Base-by-base conservation (phyloP, 1,284 basidiomycete genomes). In the Porodaedalea pini region DNA sequence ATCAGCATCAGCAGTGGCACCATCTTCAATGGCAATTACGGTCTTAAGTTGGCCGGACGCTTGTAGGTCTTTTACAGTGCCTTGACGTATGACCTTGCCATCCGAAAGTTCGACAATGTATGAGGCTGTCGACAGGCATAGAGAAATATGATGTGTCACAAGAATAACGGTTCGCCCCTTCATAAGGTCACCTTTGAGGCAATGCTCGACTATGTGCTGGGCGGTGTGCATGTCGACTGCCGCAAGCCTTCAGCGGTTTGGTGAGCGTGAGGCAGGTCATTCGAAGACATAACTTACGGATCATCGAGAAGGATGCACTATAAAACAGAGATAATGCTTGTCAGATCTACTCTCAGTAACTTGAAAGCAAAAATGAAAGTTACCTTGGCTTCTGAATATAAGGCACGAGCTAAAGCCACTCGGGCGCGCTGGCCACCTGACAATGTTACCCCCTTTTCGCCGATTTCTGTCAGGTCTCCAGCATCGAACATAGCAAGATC, bases 201-300 rank as follows among this genome's bases (percentile, higher is more conserved):
- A 85, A 59, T 82, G 73, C 53, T 79, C 73, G 43, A 87, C 81
- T 8, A 90, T 75, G 64, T 90, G 87, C 61, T 86, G 82, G 41
- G 90, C 89, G 1, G 90, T 93, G 66, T 94, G 90, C 72, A 92
- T 91, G 70, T 96, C 93, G 6, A 96, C 90, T 1, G 92, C 92
- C 0, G 90, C 87, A 11, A 96, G 76, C 2, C 90, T 89, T 59
- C 27, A 15, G 25, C 10, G 52, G 25, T 15, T 6, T 17, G 6
- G 27, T 47, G 17, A 57, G 29, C 36, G 29, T 32, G n/a, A 43
- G 19, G 56, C 19, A 56, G 48, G 37, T 50, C 53, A 44, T 57
- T 25, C 43, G n/a, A 21, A 43, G 50, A 7, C 29, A 37, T 17
- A 13, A 70, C 84, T 67, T 67, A 85, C 81, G 85, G 84, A 68